Percentiles rank a stretch among this genome's conserved stretches.
phyloP scores from a whole-genome alignment of 2,329 filamentous ascomycete genomes.

The Alternaria ventricosa region DNA sequence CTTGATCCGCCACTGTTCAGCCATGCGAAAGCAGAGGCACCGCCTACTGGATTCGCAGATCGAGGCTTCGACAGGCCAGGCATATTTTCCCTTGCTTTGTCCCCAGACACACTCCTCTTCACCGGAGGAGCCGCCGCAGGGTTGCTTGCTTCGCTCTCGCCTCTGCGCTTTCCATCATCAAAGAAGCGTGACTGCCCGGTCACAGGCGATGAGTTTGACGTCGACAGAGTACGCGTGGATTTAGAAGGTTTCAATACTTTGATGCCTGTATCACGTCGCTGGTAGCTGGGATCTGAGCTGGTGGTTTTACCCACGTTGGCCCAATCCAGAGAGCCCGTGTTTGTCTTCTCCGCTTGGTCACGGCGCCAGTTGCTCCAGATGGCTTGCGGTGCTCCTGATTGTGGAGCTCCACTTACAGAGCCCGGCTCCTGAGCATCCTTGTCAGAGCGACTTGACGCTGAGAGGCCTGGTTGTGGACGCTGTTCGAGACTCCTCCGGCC shows the following conservation, averaged over 20 bases:
- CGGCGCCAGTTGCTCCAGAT: slow-evolving; percentile 59
- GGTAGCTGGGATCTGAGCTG: slow-evolving; percentile 68
- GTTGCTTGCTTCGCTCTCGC: slow-evolving; percentile 25
- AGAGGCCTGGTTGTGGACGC: slow-evolving; percentile 30
- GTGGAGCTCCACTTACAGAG: slow-evolving; percentile 25
- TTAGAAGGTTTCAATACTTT: slow-evolving; percentile 87
- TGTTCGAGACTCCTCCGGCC: slow-evolving; percentile 42
- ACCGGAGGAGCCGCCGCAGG: slow-evolving; percentile 21
- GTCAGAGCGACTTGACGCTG: slow-evolving; percentile 25
- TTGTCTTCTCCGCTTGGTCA: slow-evolving; percentile 45
- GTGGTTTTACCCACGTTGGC: slow-evolving; percentile 62
- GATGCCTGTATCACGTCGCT: slow-evolving; percentile 77
- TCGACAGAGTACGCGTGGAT: slow-evolving; percentile 59
- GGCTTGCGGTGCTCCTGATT: slow-evolving; percentile 48
- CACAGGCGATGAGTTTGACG: slow-evolving; percentile 32
- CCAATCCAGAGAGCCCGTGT: slow-evolving; percentile 55
- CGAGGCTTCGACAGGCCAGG: slow-evolving; percentile 57
- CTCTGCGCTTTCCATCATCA: slow-evolving; percentile 54
- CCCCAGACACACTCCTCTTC: slow-evolving; percentile 39
- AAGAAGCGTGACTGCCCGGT: slow-evolving; percentile 56
- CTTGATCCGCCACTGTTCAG: slow-evolving; percentile 63
- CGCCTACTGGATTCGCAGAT: slow-evolving; percentile 82
- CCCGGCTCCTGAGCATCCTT: slow-evolving; percentile 31
- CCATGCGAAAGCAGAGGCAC: slow-evolving; percentile 94
- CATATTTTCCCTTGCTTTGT: slow-evolving; percentile 49